Percentiles rank a stretch among this genome's conserved stretches.
Evolutionary conservation across 192 early-diverging fungal genomes (phyloP).

Genomic region (Linnemannia elongata): DNA sequence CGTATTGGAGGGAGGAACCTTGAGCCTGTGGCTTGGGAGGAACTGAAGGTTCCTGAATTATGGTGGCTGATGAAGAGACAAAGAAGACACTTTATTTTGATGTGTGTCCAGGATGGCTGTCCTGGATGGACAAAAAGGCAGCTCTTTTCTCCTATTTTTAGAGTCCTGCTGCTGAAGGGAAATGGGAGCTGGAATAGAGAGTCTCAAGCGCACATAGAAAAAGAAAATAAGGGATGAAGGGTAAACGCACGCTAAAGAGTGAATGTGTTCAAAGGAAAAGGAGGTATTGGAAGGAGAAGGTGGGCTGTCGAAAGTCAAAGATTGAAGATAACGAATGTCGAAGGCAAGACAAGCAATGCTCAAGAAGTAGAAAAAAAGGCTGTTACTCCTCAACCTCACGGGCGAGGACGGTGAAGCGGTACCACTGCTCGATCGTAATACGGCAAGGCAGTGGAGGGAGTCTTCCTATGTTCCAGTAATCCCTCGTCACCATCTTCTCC

Average conservation of each 20-base stretch:
- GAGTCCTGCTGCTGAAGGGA: neutral
- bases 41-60: neutral
- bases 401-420: constrained; percentile 6
- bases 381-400: neutral
- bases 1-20: neutral
- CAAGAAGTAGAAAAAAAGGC: neutral
- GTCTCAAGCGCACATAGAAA: too few relatives aligned
- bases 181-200: too few relatives aligned
- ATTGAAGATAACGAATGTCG: neutral
- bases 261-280: too few relatives aligned
- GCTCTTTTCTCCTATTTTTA: neutral
- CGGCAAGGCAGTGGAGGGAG: constrained; percentile 13
- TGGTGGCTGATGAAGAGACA: neutral
- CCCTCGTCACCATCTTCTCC: constrained; percentile 23
- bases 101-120: neutral
- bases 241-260: too few relatives aligned
- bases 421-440: constrained; percentile 29
- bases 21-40: neutral
- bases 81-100: neutral
- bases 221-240: too few relatives aligned
- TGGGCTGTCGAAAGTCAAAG: neutral
- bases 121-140: neutral
- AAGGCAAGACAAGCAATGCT: neutral
- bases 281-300: too few relatives aligned
- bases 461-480: constrained; percentile 23